Base-by-base conservation (phyloP, 2,329 filamentous ascomycete species). In the Knufia petricola region DNA sequence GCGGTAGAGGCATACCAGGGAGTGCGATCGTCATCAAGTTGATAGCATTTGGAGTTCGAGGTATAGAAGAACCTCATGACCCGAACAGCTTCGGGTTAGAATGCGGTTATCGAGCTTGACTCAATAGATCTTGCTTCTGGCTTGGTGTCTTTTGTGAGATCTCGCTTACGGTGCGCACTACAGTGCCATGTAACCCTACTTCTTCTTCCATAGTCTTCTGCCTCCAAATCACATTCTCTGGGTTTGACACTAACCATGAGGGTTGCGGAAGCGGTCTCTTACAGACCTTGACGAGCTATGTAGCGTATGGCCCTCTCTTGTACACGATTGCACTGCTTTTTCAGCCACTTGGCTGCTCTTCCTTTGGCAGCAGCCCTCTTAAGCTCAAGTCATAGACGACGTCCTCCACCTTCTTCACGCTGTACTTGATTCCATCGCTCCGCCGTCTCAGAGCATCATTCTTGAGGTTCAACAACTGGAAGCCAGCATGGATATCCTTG, bases 391-490 rank as follows among this genome's bases (percentile, higher is more conserved):
- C 92, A 63, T 98, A 98, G 44, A 96, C 90, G 10, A 98, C 88
- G 63, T 96, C 92, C 72, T 98, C 92, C 10, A 95, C 87, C 65
- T 94, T 90, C 75, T 96, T 98, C 61, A 98, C 87, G 60, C 85
- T 84, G 64, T 98, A 98, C 74, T 98, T 98, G 67, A 98, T 85
- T 3, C 84, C 85, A 69, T 98, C 92, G 49, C 87, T 87, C 53
- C 87, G 78, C 70, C 88, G 87, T 51, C 92, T 78, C 61, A 98
- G 69, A 19, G 82, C 81, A 65, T 98, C 92, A 61, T 98, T 98
- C 76, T 96, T 96, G 58, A 98, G 74, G 65, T 98, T 98, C 57
- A 98, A 78, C 57, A 96, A 79, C 75, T 96, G 92, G 70, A 98
- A 98, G 13, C 90, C 92, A 2, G 89, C 87, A 60, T 95, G 90